Evolutionary conservation across 768 basidiomycete genomes (phyloP), one percentile per base, ranked within the genome.

Genomic region (Psilocybe tampanensis): DNA sequence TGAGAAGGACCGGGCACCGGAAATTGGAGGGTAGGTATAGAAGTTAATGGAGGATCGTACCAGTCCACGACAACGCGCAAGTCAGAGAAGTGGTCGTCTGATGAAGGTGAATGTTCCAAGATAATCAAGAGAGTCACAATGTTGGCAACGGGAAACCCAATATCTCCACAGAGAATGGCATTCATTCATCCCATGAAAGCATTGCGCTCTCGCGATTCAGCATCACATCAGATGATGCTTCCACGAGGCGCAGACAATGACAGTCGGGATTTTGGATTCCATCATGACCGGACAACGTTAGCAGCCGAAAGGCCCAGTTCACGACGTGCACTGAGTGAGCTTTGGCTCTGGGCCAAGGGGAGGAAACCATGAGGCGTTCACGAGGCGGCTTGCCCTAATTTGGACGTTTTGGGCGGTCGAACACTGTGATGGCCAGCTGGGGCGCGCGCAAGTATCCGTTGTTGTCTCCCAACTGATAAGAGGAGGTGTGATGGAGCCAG

Each of bases 291-390:
- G 12, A 39, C 12, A 39, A 39, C 36, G 15, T 3, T 13, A n/a
- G n/a, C 4, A 13, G 12, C 12, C n/a, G 36, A 39, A 39, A 39
- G 36, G 36, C 4, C 12, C n/a, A 4, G 12, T 3, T 29, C 29
- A 39, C 13, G 15, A 39, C 12, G n/a, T 39, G 36, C 36, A 13
- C 3, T n/a, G 36, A 39, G 36, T 39, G 36, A 39, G 36, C 36
- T 15, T 4, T 39, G 54, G 59, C 54, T 33, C 39, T 60, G 59
- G 59, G 54, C 39, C n/a, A 39, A 56, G 54, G 54, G 59, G 24
- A 52, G 47, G 19, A 47, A 23, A 45, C 21, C 54, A 29, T 36
- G 54, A 52, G 59, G 57, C 47, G 17, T 39, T 18, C 57, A 59
- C 23, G 57, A 59, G 57, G 52, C 39, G 23, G 21, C 8, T 44